A percentile compares a stretch with the other conserved stretches of the same genome.
Conservation (phyloP, 1,139 yeast species). For the Arxiozyma telluris region DNA sequence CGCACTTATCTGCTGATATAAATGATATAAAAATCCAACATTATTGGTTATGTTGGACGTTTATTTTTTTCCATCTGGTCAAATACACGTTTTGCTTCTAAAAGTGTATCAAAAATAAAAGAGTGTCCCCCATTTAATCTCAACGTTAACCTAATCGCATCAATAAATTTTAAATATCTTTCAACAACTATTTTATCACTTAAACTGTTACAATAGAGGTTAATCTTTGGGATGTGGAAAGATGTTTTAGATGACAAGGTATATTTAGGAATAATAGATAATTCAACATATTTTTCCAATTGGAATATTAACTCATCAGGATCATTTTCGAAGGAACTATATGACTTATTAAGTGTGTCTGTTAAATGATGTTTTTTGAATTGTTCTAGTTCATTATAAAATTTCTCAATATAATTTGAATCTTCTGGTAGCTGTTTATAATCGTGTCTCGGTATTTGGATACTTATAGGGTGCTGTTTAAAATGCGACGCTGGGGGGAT, state of each 20-base stretch:
- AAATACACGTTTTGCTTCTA: constrained; percentile 34
- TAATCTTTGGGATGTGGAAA: neutral
- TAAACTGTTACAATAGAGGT: constrained; percentile 10
- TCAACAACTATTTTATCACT: constrained; percentile 21
- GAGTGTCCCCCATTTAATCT: constrained; percentile 39
- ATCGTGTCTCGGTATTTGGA: constrained; percentile 10
- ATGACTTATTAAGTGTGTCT: constrained; percentile 25
- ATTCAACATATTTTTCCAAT: constrained; percentile 28
- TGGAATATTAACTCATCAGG: constrained; percentile 29
- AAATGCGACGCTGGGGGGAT: constrained; percentile 18
- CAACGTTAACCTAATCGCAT: constrained; percentile 34
- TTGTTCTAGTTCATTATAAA: constrained; percentile 33
- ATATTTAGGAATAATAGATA: constrained; percentile 22
- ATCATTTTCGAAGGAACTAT: constrained; percentile 29
- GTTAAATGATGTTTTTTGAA: constrained; percentile 28
- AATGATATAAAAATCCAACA: no score
- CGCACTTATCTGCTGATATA: no score
- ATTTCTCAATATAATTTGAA: constrained; percentile 36
- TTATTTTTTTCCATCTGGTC: constrained; percentile 30
- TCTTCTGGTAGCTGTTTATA: constrained; percentile 43
- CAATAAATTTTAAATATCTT: constrained; percentile 34
- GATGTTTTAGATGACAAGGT: neutral
- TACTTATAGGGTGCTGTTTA: constrained; percentile 3
- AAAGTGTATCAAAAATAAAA: constrained; percentile 36
- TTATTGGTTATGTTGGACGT: neutral